phyloP scores from a whole-genome alignment of 2,329 filamentous ascomycete species.

The Calonectria leucothoes region DNA sequence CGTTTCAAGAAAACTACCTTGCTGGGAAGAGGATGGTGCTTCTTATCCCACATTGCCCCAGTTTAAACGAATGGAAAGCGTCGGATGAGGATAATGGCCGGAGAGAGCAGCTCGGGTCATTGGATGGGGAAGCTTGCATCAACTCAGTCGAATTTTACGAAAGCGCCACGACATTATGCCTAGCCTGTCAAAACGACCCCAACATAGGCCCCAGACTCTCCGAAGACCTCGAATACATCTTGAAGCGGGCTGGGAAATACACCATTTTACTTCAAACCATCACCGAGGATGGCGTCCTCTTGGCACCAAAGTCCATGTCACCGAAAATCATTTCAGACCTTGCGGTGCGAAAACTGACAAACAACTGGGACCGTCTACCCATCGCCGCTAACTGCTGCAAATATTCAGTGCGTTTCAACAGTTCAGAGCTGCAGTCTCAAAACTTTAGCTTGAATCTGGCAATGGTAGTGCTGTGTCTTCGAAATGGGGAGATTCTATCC shows the following conservation, averaged over 20 bases:
- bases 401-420: background rate
- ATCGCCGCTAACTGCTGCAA: background rate
- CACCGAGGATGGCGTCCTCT: background rate
- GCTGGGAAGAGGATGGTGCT: constrained; percentile 2
- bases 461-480: background rate
- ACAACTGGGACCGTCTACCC: background rate
- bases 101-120: background rate
- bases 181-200: background rate
- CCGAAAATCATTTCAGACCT: background rate
- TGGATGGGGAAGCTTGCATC: background rate
- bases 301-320: background rate
- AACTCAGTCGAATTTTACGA: background rate
- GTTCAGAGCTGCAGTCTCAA: background rate
- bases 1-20: constrained; percentile 12
- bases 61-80: background rate
- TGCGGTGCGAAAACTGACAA: background rate
- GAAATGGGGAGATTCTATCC: background rate
- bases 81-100: background rate
- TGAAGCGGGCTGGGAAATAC: background rate
- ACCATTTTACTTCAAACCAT: background rate
- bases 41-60: background rate
- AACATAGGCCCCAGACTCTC: background rate
- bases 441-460: background rate
- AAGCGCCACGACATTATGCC: background rate
- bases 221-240: background rate